Conservation (phyloP, 352 stramenopile genomes). For the Pythium biforme region DNA sequence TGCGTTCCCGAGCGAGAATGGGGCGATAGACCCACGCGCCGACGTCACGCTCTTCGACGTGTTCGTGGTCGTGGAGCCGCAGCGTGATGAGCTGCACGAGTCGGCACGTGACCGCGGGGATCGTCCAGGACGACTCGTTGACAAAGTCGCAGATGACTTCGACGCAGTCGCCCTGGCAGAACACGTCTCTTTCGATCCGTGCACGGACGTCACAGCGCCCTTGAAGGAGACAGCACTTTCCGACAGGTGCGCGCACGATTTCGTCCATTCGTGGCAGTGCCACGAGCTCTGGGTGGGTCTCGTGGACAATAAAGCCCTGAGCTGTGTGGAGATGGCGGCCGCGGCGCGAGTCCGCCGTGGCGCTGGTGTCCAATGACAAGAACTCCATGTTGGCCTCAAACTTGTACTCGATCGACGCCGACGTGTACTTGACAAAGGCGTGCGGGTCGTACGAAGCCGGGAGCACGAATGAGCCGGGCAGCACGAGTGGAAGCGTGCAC, state of each 20-base stretch:
- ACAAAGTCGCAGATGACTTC: background rate
- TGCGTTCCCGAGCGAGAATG: background rate
- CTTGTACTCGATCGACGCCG: slow-evolving; percentile 15
- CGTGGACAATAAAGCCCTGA: slow-evolving; percentile 11
- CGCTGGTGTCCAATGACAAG: background rate
- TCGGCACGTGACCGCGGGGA: slow-evolving; percentile 7
- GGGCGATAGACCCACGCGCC: slow-evolving; percentile 3
- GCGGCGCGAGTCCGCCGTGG: background rate
- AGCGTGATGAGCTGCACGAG: slow-evolving; percentile 8
- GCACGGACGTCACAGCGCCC: slow-evolving; percentile 3
- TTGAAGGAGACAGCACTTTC: background rate
- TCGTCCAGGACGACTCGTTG: slow-evolving; percentile 1
- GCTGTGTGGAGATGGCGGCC: background rate
- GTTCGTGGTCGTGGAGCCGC: background rate
- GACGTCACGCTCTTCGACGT: slow-evolving; percentile 9
- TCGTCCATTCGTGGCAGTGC: slow-evolving; percentile 2
- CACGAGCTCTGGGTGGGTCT: slow-evolving; percentile 14
- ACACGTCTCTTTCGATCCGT: background rate
- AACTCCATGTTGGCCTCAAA: slow-evolving; percentile 6
- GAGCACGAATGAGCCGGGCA: slow-evolving; percentile 8
- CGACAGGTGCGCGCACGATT: background rate
- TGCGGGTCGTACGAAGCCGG: slow-evolving; percentile 1
- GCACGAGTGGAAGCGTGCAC: slow-evolving; percentile 13
- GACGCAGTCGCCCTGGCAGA: slow-evolving; percentile 6
- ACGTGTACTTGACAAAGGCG: slow-evolving; percentile 4